Percentiles rank a stretch among this genome's conserved stretches.
phyloP scores from a whole-genome alignment of 192 early-diverging fungal genomes.

The Lobulomyces angularis region DNA sequence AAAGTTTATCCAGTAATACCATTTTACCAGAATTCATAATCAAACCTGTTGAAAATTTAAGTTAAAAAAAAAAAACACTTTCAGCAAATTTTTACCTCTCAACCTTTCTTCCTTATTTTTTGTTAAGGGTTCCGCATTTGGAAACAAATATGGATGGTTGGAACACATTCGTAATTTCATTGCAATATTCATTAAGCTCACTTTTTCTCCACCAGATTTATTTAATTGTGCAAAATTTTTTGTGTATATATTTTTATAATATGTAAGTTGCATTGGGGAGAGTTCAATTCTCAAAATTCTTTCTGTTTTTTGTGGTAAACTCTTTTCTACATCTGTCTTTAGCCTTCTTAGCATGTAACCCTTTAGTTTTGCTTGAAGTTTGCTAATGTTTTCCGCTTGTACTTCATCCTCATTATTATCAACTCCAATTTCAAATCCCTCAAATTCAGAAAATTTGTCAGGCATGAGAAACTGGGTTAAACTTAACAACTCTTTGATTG shows the following conservation, averaged over 20 bases:
- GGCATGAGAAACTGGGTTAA: slow-evolving; percentile 92
- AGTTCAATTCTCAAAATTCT: slow-evolving; percentile 89
- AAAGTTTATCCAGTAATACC: slow-evolving; percentile 89
- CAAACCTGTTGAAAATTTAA: slow-evolving; percentile 3
- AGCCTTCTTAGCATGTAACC: slow-evolving; percentile 75
- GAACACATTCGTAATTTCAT: slow-evolving; percentile 94
- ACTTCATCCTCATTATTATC: slow-evolving; percentile 86
- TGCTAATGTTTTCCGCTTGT: slow-evolving; percentile 66
- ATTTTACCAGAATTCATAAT: slow-evolving; percentile 65
- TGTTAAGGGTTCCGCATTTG: no score
- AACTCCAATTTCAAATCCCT: slow-evolving; percentile 59
- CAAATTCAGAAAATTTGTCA: slow-evolving; percentile 55
- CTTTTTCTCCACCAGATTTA: slow-evolving; percentile 43
- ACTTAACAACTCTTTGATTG: slow-evolving; percentile 82
- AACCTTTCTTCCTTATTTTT: background rate
- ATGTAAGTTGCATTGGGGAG: slow-evolving; percentile 76
- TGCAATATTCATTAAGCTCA: slow-evolving; percentile 84
- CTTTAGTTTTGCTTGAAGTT: slow-evolving; percentile 66
- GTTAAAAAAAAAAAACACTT: background rate
- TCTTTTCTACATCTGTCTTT: slow-evolving; percentile 98
- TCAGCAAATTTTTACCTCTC: background rate
- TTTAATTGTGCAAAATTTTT: slow-evolving; percentile 84
- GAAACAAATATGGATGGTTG: slow-evolving; percentile 81
- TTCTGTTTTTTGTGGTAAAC: slow-evolving; percentile 89
- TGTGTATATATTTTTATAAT: slow-evolving; percentile 90